Conservation (phyloP, 305 asterid genomes). For the Striga hermonthica region DNA sequence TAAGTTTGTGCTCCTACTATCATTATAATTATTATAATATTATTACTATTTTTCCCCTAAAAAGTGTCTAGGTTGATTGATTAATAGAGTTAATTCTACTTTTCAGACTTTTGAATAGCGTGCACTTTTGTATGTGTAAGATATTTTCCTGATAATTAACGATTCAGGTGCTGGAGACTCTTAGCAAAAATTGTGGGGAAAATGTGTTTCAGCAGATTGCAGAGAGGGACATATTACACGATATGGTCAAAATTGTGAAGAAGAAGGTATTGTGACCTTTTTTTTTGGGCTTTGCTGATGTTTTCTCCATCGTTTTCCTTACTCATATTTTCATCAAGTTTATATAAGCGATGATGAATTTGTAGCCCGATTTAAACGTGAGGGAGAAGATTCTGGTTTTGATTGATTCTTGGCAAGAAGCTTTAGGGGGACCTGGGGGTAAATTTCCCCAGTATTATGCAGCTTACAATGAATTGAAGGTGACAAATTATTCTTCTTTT, state of each 20-base stretch:
- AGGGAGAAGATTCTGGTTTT: conserved; percentile 89
- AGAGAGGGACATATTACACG: conserved; percentile 88
- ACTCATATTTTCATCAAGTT: too few relatives aligned
- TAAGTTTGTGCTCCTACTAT: conserved; percentile 41
- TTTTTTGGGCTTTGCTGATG: too few relatives aligned
- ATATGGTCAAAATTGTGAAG: conserved; percentile 93
- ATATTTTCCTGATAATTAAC: conserved; percentile 23
- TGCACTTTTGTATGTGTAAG: neutral
- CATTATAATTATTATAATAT: neutral
- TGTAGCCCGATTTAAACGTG: conserved; percentile 91
- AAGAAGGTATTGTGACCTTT: conserved; percentile 56
- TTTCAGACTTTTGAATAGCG: neutral
- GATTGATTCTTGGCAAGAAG: conserved; percentile 98
- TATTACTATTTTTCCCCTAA: too few relatives aligned
- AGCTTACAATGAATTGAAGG: conserved; percentile 93
- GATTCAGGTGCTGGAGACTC: conserved; percentile 86
- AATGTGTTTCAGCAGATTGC: conserved; percentile 79
- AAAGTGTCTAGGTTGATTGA: too few relatives aligned
- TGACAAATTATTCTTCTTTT: conserved; percentile 28
- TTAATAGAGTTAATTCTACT: neutral
- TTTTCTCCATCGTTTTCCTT: too few relatives aligned
- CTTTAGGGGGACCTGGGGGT: conserved; percentile 80
- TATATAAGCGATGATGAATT: neutral
- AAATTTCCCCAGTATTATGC: conserved; percentile 82
- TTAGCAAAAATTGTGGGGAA: conserved; percentile 95